A percentile compares a stretch with the other conserved stretches of the same genome.
phyloP scores from a whole-genome alignment of 192 early-diverging fungal species.

The Backusella parvicylindrica region DNA sequence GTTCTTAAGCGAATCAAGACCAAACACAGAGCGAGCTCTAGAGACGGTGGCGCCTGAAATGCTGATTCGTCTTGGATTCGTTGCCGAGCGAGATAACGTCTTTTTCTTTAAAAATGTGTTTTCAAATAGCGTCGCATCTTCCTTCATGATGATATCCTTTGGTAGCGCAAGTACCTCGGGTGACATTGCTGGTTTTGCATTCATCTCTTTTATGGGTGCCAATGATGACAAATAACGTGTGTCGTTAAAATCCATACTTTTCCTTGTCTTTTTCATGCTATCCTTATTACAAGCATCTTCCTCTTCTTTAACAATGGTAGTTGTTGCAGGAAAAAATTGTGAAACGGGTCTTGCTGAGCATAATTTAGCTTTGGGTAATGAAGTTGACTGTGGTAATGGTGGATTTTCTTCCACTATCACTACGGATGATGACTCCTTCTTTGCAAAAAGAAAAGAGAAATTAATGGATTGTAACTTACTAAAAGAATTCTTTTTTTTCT shows the following conservation, averaged over 20 bases:
- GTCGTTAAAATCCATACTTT: background rate
- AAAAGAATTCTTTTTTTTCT: background rate
- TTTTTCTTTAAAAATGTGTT: background rate
- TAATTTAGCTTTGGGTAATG: background rate
- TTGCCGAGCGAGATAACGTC: background rate
- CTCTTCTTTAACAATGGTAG: background rate
- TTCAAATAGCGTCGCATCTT: background rate
- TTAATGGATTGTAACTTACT: background rate
- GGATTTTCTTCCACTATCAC: background rate
- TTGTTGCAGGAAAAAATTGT: background rate
- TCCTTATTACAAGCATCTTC: background rate
- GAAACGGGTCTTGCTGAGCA: background rate
- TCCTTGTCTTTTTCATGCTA: background rate
- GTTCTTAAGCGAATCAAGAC: background rate
- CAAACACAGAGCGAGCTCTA: background rate
- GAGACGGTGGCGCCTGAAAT: background rate
- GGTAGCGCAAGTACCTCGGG: background rate
- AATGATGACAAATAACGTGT: background rate
- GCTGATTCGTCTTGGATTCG: background rate
- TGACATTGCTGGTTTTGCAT: background rate
- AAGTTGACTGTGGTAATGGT: background rate
- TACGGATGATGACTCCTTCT: background rate
- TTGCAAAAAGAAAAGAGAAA: background rate
- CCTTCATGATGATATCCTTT: background rate
- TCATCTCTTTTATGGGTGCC: background rate